Percentiles rank a stretch among this genome's conserved stretches.
phyloP scores from a whole-genome alignment of 2,329 filamentous ascomycete species.

The Apiospora koreana region DNA sequence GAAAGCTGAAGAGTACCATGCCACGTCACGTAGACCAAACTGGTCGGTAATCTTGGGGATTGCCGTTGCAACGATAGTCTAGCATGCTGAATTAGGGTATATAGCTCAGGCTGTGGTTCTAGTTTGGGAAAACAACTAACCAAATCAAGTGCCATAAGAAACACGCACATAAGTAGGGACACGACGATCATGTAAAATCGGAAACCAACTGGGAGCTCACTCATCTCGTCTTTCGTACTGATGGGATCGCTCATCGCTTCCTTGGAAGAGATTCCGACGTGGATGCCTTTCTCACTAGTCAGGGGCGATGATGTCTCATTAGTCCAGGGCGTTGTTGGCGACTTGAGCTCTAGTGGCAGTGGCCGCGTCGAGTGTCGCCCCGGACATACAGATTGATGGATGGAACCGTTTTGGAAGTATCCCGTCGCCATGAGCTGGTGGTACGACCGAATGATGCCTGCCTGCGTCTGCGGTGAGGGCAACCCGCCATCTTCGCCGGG shows the following conservation, averaged over 20 bases:
- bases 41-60: conserved; percentile 33
- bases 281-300: background rate
- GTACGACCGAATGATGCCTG: background rate
- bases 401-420: background rate
- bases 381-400: background rate
- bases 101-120: no score
- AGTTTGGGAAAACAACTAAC: background rate
- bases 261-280: background rate
- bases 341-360: background rate
- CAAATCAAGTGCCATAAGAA: conserved; percentile 53
- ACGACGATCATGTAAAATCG: conserved; percentile 44
- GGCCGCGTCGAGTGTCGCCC: background rate
- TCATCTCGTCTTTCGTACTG: background rate
- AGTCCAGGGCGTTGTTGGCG: background rate
- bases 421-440: conserved; percentile 3
- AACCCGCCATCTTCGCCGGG: background rate
- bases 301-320: background rate
- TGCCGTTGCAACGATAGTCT: conserved; percentile 35
- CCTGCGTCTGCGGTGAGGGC: background rate
- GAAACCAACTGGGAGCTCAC: conserved; percentile 37
- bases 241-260: background rate
- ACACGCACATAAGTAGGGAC: conserved; percentile 55
- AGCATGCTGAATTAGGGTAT: background rate
- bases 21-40: conserved; percentile 39
- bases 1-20: conserved; percentile 43